Percentiles rank a stretch among this genome's conserved stretches.
These are phyloP conservation scores for Auriscalpium microsporum DNA, from an alignment of 768 basidiomycete genomes.

Conservation along the genomic window DNA sequence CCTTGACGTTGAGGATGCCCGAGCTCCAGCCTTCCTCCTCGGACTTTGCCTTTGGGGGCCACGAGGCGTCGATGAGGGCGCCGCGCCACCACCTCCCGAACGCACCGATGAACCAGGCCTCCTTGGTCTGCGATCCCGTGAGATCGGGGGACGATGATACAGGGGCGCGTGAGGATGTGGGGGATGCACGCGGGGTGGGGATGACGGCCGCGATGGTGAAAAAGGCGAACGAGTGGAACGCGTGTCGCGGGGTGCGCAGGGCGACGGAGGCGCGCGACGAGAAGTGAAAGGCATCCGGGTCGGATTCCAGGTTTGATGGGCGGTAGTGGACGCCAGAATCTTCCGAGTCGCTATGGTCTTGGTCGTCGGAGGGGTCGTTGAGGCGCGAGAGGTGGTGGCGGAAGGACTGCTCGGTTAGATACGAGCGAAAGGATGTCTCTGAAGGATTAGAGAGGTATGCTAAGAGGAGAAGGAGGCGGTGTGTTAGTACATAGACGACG, in stretches of 20 bases:
- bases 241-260: conserved; percentile 83
- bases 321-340: conserved; percentile 21
- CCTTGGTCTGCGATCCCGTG: conserved; percentile 48
- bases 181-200: conserved; percentile 32
- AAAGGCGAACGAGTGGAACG: conserved; percentile 79
- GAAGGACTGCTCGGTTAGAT: conserved; percentile 96
- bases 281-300: conserved; percentile 58
- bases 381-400: conserved; percentile 86
- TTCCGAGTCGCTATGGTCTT: conserved; percentile 29
- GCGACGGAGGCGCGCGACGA: conserved; percentile 89
- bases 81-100: conserved; percentile 92
- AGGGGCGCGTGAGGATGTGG: conserved; percentile 10
- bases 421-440: conserved; percentile 87
- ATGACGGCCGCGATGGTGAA: conserved; percentile 79
- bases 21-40: conserved; percentile 71
- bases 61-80: conserved; percentile 75
- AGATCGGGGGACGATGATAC: conserved; percentile 21
- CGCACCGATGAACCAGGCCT: conserved; percentile 85
- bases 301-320: conserved; percentile 14
- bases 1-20: conserved; percentile 69
- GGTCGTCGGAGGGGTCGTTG: conserved; percentile 56
- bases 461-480: conserved; percentile 27
- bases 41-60: conserved; percentile 46
- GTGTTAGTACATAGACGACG: conserved; percentile 11
- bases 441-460: conserved; percentile 94